A percentile compares a stretch with the other conserved stretches of the same genome.
Conservation (phyloP, 2,329 filamentous ascomycete genomes). For the Raffaelea arxii region DNA sequence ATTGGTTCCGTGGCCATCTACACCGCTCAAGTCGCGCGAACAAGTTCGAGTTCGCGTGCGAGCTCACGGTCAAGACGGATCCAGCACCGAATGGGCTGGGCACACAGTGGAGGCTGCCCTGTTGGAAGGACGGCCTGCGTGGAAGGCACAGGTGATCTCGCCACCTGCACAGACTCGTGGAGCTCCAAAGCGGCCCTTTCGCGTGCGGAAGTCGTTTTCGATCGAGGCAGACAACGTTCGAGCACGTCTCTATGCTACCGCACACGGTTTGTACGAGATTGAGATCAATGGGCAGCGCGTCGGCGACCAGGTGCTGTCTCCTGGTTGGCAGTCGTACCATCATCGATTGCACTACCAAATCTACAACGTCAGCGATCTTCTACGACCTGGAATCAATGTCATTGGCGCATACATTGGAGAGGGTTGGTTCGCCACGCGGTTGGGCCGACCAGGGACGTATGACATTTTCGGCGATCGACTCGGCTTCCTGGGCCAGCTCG, state of each 20-base stretch:
- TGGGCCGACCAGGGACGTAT: constrained; percentile 14
- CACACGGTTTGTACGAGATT: constrained; percentile 22
- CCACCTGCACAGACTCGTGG: not conserved
- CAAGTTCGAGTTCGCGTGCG: constrained; percentile 2
- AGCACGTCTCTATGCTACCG: constrained; percentile 24
- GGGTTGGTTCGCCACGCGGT: constrained; percentile 32
- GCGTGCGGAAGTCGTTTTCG: constrained; percentile 13
- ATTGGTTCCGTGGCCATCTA: constrained; percentile 24
- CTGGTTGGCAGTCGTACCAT: constrained; percentile 31
- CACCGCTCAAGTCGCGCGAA: constrained; percentile 3
- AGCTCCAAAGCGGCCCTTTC: constrained; percentile 8
- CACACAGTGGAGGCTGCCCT: constrained; percentile 11
- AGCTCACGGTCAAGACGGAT: constrained; percentile 1
- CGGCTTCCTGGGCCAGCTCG: constrained; percentile 28
- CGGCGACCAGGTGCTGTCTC: constrained; percentile 22
- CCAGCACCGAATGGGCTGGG: constrained; percentile 2
- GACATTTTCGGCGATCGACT: constrained; percentile 30
- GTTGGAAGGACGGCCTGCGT: constrained; percentile 9
- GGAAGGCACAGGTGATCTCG: constrained; percentile 7
- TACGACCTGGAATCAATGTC: constrained; percentile 16
- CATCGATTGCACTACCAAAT: constrained; percentile 31
- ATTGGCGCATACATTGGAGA: constrained; percentile 30
- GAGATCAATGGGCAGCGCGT: constrained; percentile 24
- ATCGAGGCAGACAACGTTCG: not conserved
- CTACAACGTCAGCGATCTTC: constrained; percentile 27